Evolutionary conservation across 179 eudicot species (phyloP).

Genomic region (Silene noctiflora): DNA sequence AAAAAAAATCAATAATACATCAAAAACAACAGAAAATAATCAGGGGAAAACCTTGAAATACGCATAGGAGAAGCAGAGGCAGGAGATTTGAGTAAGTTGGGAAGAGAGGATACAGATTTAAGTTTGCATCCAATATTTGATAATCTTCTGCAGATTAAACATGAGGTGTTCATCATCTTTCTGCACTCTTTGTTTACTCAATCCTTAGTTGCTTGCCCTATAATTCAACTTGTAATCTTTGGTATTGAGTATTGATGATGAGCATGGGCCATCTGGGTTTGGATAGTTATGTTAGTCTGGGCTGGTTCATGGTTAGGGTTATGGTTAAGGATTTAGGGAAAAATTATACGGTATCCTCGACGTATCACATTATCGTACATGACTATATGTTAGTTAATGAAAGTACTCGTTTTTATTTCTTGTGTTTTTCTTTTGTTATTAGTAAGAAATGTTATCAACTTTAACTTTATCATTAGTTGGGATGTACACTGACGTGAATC

Average conservation of each 20-base stretch:
- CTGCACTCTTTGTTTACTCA: neutral
- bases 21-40: neutral
- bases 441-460: too few species aligned
- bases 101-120: slow-evolving; percentile 25
- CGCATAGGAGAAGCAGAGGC: slow-evolving; percentile 26
- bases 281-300: neutral
- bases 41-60: slow-evolving; percentile 27
- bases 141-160: slow-evolving; percentile 33
- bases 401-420: too few species aligned
- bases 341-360: too few species aligned
- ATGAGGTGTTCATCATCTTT: slow-evolving; percentile 7
- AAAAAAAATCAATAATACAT: neutral
- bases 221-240: neutral
- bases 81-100: slow-evolving; percentile 29
- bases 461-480: too few species aligned
- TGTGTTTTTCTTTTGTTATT: too few species aligned
- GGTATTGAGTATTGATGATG: neutral
- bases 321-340: too few species aligned
- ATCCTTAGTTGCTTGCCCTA: neutral
- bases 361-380: too few species aligned
- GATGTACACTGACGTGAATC: too few species aligned
- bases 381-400: too few species aligned
- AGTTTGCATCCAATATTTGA: slow-evolving; percentile 30
- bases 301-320: too few species aligned
- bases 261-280: neutral